phyloP scores from a whole-genome alignment of 2,329 filamentous ascomycete genomes.

The Blastomyces emzantsi region DNA sequence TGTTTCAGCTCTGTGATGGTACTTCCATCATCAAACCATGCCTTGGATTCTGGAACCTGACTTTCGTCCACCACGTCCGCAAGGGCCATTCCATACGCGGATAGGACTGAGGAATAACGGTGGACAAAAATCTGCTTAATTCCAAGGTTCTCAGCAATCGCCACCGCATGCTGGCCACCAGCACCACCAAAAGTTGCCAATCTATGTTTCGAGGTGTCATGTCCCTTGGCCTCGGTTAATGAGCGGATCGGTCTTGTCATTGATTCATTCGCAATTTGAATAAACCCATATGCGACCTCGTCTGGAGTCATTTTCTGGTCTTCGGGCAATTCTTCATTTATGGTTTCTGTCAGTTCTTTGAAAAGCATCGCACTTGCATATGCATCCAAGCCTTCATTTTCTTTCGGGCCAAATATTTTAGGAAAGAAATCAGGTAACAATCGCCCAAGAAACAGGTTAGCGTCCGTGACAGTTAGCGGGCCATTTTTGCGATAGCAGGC shows the following conservation, averaged over 20 bases:
- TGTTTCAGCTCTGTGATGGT: slow-evolving; percentile 54
- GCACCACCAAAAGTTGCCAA: slow-evolving; percentile 84
- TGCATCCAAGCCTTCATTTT: slow-evolving; percentile 66
- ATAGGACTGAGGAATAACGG: slow-evolving; percentile 78
- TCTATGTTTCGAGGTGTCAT: slow-evolving; percentile 76
- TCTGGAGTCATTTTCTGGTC: slow-evolving; percentile 57
- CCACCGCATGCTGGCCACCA: slow-evolving; percentile 85
- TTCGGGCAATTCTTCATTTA: slow-evolving; percentile 63
- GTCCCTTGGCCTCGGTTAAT: slow-evolving; percentile 82
- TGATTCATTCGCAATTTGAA: slow-evolving; percentile 82
- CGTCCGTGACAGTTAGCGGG: slow-evolving; percentile 86
- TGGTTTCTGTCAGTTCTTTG: slow-evolving; percentile 61
- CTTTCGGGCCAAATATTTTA: slow-evolving; percentile 80
- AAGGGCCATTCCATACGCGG: slow-evolving; percentile 84
- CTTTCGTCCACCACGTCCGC: slow-evolving; percentile 83
- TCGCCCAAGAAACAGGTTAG: slow-evolving; percentile 75
- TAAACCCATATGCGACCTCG: slow-evolving; percentile 80
- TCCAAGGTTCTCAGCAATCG: slow-evolving; percentile 72
- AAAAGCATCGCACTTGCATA: slow-evolving; percentile 63
- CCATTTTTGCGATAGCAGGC: slow-evolving; percentile 87
- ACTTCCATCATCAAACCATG: slow-evolving; percentile 50
- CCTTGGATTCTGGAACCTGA: slow-evolving; percentile 55
- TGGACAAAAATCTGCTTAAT: slow-evolving; percentile 77
- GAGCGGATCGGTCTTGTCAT: slow-evolving; percentile 84
- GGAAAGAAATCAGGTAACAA: slow-evolving; percentile 85